Evolutionary conservation across 2,329 filamentous ascomycete species (phyloP).

Genomic region (Peltaster fructicola): DNA sequence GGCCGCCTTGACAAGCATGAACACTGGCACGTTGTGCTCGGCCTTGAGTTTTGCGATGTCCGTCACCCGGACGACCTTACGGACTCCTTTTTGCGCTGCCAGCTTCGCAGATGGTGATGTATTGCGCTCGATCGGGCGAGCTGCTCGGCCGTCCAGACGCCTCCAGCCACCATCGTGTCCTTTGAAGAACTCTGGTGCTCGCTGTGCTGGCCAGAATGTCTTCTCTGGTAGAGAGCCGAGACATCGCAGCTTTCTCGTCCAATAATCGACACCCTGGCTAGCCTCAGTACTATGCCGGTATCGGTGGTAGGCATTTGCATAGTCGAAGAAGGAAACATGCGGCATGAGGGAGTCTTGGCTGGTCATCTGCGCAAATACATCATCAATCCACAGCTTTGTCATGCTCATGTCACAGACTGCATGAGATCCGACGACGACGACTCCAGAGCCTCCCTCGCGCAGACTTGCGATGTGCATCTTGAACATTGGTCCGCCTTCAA

Average conservation of each 20-base stretch:
- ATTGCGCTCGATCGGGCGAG: constrained; percentile 11
- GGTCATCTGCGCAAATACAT: constrained; percentile 13
- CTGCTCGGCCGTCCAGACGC: constrained; percentile 12
- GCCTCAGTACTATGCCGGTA: constrained; percentile 15
- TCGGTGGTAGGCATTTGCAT: constrained; percentile 15
- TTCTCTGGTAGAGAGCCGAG: constrained; percentile 12
- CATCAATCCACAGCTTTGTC: constrained; percentile 18
- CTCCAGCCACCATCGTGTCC: constrained; percentile 15
- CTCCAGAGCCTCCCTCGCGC: constrained; percentile 13
- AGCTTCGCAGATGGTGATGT: constrained; percentile 10
- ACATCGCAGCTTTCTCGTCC: constrained; percentile 14
- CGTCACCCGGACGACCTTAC: constrained; percentile 12
- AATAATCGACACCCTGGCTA: constrained; percentile 14
- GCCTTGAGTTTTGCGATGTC: constrained; percentile 15
- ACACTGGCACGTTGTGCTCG: constrained; percentile 15
- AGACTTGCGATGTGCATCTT: constrained; percentile 15
- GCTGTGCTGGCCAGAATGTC: constrained; percentile 14
- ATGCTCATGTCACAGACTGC: constrained; percentile 18
- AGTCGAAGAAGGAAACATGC: constrained; percentile 16
- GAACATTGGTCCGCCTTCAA: constrained; percentile 13
- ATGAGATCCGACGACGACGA: constrained; percentile 16
- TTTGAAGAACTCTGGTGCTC: constrained; percentile 18
- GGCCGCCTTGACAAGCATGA: constrained; percentile 19
- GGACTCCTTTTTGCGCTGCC: constrained; percentile 14
- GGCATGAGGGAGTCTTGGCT: constrained; percentile 11